A percentile compares a stretch with the other conserved stretches of the same genome.
Conservation (phyloP, 176 grass and related monocot genomes). For the Oryza brachyantha region DNA sequence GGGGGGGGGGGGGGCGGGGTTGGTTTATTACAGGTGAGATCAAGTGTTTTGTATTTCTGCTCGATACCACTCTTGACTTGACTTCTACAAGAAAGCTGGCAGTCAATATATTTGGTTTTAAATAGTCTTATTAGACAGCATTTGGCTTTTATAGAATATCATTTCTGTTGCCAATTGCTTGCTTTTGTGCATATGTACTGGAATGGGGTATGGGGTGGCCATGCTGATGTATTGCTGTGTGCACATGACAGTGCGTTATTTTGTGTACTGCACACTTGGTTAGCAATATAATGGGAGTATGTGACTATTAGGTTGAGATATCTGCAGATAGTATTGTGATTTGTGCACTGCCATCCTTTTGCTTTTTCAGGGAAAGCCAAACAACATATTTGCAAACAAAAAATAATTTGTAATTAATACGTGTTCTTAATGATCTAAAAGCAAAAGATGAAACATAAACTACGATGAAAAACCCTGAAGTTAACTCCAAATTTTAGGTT, state of each 20-base stretch:
- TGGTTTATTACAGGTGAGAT: not conserved
- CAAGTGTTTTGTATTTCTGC: not conserved
- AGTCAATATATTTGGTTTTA: not conserved
- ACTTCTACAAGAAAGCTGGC: not conserved
- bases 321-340: conserved; percentile 7
- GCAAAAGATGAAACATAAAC: too few species aligned
- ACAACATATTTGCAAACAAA: too few species aligned
- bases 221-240: not conserved
- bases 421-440: too few species aligned
- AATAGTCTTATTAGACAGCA: not conserved
- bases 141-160: not conserved
- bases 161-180: not conserved
- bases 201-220: not conserved
- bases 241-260: not conserved
- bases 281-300: not conserved
- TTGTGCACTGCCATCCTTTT: too few species aligned
- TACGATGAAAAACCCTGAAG: too few species aligned
- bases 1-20: too few species aligned
- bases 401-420: too few species aligned
- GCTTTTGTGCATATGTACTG: not conserved
- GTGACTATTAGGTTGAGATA: not conserved
- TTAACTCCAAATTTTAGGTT: too few species aligned
- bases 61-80: not conserved
- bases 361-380: too few species aligned
- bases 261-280: not conserved